Conservation (phyloP, 257 asterid genomes). For the Ocimum tenuiflorum region DNA sequence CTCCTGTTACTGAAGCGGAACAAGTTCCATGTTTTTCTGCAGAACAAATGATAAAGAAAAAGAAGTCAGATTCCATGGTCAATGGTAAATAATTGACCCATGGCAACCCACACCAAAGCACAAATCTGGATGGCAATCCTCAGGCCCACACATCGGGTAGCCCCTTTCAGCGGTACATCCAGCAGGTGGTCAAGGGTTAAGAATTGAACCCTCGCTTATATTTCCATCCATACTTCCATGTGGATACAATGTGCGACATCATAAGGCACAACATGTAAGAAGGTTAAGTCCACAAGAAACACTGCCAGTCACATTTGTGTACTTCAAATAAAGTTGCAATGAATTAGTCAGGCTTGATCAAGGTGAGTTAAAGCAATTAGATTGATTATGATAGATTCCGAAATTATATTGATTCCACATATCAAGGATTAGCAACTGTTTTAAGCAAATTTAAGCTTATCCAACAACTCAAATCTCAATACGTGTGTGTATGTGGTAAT, state of each 20-base stretch:
- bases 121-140: too few species aligned
- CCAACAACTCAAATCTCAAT: conserved; percentile 6
- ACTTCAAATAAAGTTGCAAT: too few species aligned
- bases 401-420: not conserved
- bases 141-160: too few species aligned
- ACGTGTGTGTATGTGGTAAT: not conserved
- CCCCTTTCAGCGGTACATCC: too few species aligned
- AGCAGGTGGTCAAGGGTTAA: too few species aligned
- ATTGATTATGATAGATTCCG: not conserved
- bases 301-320: not conserved
- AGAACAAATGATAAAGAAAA: conserved; percentile 14
- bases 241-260: too few species aligned
- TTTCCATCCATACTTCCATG: too few species aligned
- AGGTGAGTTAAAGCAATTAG: not conserved
- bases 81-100: too few species aligned
- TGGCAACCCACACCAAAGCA: too few species aligned
- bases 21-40: conserved; percentile 98
- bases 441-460: not conserved
- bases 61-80: conserved; percentile 21
- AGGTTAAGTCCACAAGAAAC: not conserved
- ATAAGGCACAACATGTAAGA: not conserved
- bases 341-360: not conserved
- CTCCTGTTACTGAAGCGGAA: conserved; percentile 53
- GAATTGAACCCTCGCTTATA: too few species aligned
- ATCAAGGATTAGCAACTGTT: not conserved